A percentile compares a stretch with the other conserved stretches of the same genome.
These are phyloP conservation scores for Samsoniella hepiali DNA, from an alignment of 2,329 filamentous ascomycete genomes.

Conservation along the genomic window DNA sequence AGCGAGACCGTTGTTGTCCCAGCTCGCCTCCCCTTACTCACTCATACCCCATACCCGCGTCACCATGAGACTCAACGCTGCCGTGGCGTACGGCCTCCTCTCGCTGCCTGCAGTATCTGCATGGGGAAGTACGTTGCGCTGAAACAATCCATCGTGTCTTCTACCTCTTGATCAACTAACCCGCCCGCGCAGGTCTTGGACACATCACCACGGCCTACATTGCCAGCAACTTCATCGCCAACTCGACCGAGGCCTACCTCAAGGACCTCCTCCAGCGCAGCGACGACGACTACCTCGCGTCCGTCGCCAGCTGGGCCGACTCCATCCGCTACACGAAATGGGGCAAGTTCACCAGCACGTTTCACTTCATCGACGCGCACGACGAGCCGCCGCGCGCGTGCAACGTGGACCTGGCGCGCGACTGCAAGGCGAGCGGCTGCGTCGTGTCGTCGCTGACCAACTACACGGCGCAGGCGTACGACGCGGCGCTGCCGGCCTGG, in stretches of 20 bases:
- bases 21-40: background rate
- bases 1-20: background rate
- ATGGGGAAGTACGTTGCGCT: slow-evolving; percentile 40
- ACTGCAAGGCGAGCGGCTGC: slow-evolving; percentile 62
- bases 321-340: slow-evolving; percentile 62
- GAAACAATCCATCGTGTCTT: background rate
- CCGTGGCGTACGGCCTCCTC: slow-evolving; percentile 6
- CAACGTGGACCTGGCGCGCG: slow-evolving; percentile 55
- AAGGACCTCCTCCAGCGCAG: slow-evolving; percentile 54
- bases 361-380: slow-evolving; percentile 68
- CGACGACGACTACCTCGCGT: slow-evolving; percentile 57
- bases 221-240: slow-evolving; percentile 57
- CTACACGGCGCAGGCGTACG: slow-evolving; percentile 55
- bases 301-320: slow-evolving; percentile 66
- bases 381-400: slow-evolving; percentile 58
- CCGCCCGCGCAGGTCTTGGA: slow-evolving; percentile 48
- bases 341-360: slow-evolving; percentile 58
- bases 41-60: background rate
- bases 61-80: slow-evolving; percentile 15
- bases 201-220: slow-evolving; percentile 65
- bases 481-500: slow-evolving; percentile 41
- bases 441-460: slow-evolving; percentile 58
- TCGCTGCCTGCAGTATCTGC: slow-evolving; percentile 25
- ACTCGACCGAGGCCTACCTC: slow-evolving; percentile 54
- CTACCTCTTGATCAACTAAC: background rate